Base-by-base conservation (phyloP, 2,329 filamentous ascomycete species). In the Apiospora phragmitis region DNA sequence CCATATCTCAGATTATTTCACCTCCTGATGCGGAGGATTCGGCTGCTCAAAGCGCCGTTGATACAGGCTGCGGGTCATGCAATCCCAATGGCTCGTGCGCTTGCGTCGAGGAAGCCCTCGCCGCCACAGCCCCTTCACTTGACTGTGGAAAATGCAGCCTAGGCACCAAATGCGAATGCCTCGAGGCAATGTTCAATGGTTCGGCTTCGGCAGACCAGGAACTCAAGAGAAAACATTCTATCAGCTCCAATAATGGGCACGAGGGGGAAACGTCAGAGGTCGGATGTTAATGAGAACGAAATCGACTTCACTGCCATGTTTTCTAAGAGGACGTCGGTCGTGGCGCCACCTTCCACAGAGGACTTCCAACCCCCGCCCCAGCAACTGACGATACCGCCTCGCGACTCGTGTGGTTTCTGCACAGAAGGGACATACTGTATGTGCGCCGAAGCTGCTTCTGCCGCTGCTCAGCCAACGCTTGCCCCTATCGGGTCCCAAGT, bases 321-420 rank as follows among this genome's bases (percentile, higher is more conserved):
- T 77, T 83, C 88, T 70, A 83, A 85, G 77, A 78, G 83, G 75
- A 73, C 81, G 73, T 65, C 78, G 79, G 26, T 77, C 81, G n/a
- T 83, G 81, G 67, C 73, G 81, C 65, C 69, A 75, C 65, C 69
- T 77, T 43, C 72, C 45, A 59, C 73, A 76, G 59, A 72, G 43
- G 68, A 74, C 70, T 77, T 75, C 70, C 79, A 79, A 12, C 79
- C 83, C 24, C 77, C 83, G 2, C 70, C 72, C 42, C 76, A 75
- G 70, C 29, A 73, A 26, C 65, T 71, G 4, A 73, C 77, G 18
- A 80, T 87, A 55, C 82, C 84, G 14, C 84, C 87, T 6, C 87
- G 89, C 72, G 93, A 95, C 75, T 88, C 89, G 26, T 96, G 93
- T 79, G 93, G 93, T 8, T 96, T 96, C 82, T 96, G 93, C 81